These are phyloP conservation scores for Tylopilus sp. DNA, from an alignment of 768 basidiomycete genomes.

Conservation along the genomic window DNA sequence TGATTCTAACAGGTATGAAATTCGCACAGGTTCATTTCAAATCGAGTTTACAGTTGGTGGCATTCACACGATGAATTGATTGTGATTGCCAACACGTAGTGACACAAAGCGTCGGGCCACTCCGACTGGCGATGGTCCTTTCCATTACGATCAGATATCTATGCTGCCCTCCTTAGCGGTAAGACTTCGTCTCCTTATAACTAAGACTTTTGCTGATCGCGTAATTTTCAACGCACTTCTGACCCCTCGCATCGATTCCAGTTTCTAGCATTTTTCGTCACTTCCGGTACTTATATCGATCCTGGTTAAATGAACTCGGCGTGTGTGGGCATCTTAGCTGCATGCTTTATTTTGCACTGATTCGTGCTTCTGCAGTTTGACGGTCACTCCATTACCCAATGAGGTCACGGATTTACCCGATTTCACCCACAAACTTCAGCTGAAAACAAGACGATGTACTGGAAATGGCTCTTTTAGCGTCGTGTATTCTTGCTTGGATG, in stretches of 20 bases:
- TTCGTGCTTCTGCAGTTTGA: background rate
- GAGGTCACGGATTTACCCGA: background rate
- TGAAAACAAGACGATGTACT: background rate
- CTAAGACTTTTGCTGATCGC: background rate
- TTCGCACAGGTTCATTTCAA: background rate
- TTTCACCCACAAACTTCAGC: conserved; percentile 1
- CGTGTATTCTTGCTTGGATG: background rate
- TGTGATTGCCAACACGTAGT: background rate
- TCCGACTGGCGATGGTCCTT: background rate
- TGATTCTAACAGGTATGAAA: background rate
- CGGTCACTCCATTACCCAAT: background rate
- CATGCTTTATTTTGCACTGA: background rate
- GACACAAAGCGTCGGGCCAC: background rate
- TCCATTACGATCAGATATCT: background rate
- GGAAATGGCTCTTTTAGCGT: background rate
- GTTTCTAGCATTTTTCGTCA: background rate
- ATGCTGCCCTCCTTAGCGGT: background rate
- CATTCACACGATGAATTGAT: background rate
- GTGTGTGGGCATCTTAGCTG: background rate
- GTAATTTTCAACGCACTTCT: background rate
- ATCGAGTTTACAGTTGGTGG: background rate
- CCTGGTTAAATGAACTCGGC: background rate
- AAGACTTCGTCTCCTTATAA: background rate
- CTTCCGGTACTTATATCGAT: too few relatives aligned
- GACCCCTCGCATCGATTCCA: too few relatives aligned